Conservation (phyloP, 73 alveolate species). For the Paramecium tetraurelia region DNA sequence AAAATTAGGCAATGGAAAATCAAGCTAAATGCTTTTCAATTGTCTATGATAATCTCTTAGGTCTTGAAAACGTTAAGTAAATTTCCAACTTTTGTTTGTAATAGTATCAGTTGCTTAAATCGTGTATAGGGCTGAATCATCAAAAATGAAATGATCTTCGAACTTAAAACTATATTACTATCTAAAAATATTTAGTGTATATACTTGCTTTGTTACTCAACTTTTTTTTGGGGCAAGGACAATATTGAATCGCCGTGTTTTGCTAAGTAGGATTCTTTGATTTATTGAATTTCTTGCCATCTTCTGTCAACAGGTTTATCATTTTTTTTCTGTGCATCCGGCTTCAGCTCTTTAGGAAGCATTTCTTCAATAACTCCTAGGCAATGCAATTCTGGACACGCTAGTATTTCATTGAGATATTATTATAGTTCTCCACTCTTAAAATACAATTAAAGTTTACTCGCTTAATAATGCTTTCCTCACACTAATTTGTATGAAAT, state of each 20-base stretch:
- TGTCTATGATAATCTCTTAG: neutral
- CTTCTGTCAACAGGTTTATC: neutral
- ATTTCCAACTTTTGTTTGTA: neutral
- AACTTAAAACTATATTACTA: neutral
- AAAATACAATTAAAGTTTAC: neutral
- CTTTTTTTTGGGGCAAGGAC: neutral
- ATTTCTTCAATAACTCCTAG: neutral
- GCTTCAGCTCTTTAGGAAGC: neutral
- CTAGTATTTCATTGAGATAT: slow-evolving; percentile 20
- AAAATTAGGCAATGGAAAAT: neutral
- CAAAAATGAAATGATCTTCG: neutral
- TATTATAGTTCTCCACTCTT: neutral
- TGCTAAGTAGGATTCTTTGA: neutral
- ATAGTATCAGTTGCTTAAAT: neutral
- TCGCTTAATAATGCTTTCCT: neutral
- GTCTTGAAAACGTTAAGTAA: neutral
- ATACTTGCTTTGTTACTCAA: neutral
- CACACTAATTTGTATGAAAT: neutral
- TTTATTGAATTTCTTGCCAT: neutral
- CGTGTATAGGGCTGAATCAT: neutral
- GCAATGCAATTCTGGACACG: neutral
- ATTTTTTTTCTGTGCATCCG: neutral
- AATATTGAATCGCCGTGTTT: neutral
- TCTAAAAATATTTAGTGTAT: neutral
- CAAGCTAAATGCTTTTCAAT: neutral